A percentile compares a stretch with the other conserved stretches of the same genome.
Evolutionary conservation across 306 rosid genomes (phyloP).

Genomic region (Cajanus cajan): DNA sequence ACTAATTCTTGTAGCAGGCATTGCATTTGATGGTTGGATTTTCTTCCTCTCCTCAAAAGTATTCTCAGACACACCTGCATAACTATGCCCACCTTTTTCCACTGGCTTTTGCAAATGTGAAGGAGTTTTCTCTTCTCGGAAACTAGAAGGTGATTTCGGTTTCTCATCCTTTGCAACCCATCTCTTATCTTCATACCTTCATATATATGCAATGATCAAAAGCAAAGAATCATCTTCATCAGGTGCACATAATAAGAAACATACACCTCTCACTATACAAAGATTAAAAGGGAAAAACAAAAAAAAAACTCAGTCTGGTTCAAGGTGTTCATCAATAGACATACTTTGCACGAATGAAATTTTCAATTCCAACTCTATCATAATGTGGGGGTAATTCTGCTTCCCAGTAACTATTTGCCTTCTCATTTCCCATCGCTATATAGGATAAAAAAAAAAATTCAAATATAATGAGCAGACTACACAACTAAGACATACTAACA

Average conservation of each 20-base stretch:
- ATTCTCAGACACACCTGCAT: constrained; percentile 56
- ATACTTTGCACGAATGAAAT: constrained; percentile 99
- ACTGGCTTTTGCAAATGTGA: constrained; percentile 62
- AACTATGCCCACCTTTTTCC: constrained; percentile 59
- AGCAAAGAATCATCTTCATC: constrained; percentile 12
- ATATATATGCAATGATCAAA: constrained; percentile 34
- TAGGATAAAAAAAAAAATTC: constrained; percentile 32
- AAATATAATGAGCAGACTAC: constrained; percentile 32
- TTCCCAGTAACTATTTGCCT: constrained; percentile 94
- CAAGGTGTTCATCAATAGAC: constrained; percentile 38
- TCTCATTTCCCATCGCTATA: constrained; percentile 96
- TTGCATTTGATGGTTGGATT: constrained; percentile 46
- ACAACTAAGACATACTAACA: constrained; percentile 22
- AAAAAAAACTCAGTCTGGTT: neutral
- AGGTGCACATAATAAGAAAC: constrained; percentile 11
- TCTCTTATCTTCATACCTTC: constrained; percentile 97
- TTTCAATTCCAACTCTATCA: constrained; percentile 98
- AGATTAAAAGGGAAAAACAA: neutral
- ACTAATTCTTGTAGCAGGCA: constrained; percentile 55
- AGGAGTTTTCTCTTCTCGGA: constrained; percentile 62
- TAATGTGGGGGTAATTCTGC: constrained; percentile 95
- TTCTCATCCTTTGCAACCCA: constrained; percentile 77
- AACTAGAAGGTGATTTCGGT: constrained; percentile 68
- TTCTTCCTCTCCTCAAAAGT: constrained; percentile 65
- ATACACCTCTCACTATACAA: constrained; percentile 16